Evolutionary conservation across 2,329 filamentous ascomycete species (phyloP).

Genomic region (Colletotrichum tanaceti): DNA sequence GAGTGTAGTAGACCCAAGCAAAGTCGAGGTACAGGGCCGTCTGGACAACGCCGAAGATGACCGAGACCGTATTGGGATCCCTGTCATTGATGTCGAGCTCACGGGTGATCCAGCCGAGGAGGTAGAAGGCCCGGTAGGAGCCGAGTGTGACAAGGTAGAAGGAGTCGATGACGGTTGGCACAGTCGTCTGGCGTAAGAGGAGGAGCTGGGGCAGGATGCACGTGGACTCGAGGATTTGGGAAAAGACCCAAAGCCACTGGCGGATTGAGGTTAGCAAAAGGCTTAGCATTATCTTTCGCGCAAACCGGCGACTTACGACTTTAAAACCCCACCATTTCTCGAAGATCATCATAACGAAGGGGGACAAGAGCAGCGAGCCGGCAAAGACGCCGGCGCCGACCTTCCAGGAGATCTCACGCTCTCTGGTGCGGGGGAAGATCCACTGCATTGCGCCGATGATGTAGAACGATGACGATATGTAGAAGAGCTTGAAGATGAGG

Average conservation of each 20-base stretch:
- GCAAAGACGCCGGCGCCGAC: constrained; percentile 77
- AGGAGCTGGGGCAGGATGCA: constrained; percentile 92
- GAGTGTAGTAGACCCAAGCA: constrained; percentile 94
- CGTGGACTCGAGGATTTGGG: constrained; percentile 89
- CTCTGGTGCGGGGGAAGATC: constrained; percentile 86
- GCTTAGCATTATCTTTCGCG: background rate
- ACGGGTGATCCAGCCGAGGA: constrained; percentile 89
- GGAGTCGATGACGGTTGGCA: constrained; percentile 96
- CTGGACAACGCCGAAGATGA: constrained; percentile 90
- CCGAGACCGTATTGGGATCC: constrained; percentile 75
- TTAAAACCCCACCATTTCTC: constrained; percentile 62
- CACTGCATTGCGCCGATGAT: constrained; percentile 90
- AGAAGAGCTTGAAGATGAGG: constrained; percentile 88
- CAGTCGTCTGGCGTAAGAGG: constrained; percentile 91
- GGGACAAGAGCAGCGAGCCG: constrained; percentile 74
- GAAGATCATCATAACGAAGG: constrained; percentile 79
- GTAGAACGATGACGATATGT: constrained; percentile 85
- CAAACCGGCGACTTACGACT: constrained; percentile 55
- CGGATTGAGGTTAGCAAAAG: constrained; percentile 38
- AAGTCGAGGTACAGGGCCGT: constrained; percentile 93
- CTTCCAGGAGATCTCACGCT: constrained; percentile 94
- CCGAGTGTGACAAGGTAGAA: constrained; percentile 92
- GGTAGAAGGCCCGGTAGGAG: constrained; percentile 88
- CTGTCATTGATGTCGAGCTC: constrained; percentile 68
- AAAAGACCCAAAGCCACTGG: constrained; percentile 87